Conservation (phyloP, 2,329 filamentous ascomycete species). For the Aureobasidium leucospermi region DNA sequence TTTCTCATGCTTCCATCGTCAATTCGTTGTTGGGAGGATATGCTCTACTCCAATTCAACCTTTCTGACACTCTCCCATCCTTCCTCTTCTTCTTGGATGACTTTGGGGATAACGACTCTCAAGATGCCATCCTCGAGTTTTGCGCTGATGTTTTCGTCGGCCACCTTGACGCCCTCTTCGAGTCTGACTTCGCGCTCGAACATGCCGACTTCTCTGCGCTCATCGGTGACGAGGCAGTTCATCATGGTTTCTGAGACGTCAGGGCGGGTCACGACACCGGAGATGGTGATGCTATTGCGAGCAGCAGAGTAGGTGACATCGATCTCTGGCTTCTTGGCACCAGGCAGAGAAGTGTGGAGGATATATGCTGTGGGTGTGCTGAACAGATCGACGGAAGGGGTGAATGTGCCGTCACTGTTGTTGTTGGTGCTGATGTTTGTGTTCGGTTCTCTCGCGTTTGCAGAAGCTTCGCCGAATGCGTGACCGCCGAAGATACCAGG, state of each 20-base stretch:
- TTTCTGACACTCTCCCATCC: conserved; percentile 52
- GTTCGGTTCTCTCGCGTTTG: conserved; percentile 33
- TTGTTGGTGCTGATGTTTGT: conserved; percentile 40
- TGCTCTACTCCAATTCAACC: conserved; percentile 41
- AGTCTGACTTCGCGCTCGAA: conserved; percentile 67
- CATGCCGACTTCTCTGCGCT: conserved; percentile 60
- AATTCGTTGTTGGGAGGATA: neutral
- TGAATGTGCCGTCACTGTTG: conserved; percentile 38
- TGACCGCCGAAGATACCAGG: conserved; percentile 28
- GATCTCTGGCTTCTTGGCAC: conserved; percentile 71
- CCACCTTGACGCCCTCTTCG: conserved; percentile 44
- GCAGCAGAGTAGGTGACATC: conserved; percentile 70
- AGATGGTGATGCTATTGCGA: conserved; percentile 56
- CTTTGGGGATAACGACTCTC: conserved; percentile 68
- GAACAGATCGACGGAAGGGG: conserved; percentile 66
- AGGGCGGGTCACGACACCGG: conserved; percentile 66
- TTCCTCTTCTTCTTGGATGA: conserved; percentile 56
- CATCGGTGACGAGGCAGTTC: conserved; percentile 54
- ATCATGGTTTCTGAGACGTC: conserved; percentile 61
- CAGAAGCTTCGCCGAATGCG: conserved; percentile 16
- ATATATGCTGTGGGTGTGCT: conserved; percentile 58
- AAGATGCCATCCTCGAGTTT: conserved; percentile 74
- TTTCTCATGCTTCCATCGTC: neutral
- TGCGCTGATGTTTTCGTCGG: conserved; percentile 61
- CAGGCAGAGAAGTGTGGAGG: conserved; percentile 66